phyloP scores from a whole-genome alignment of 2,329 filamentous ascomycete genomes.

The Ophiostoma perfectum region DNA sequence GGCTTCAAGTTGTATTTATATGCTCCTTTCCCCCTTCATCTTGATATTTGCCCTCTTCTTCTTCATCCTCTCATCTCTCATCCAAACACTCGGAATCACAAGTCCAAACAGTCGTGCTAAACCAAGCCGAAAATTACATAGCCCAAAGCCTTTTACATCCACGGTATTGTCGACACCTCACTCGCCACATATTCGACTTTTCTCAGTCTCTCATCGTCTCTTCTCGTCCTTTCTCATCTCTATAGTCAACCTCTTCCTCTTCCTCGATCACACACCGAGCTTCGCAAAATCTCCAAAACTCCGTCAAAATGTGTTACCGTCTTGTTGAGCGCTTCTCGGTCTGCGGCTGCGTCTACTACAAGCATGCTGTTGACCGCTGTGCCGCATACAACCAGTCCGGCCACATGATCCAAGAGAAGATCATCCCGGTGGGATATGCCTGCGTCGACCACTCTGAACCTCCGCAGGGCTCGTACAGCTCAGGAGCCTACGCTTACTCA shows the following conservation, averaged over 20 bases:
- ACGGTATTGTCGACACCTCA: too few relatives aligned
- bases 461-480: slow-evolving; percentile 37
- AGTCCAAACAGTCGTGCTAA: not conserved
- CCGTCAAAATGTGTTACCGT: slow-evolving; percentile 72
- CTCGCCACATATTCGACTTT: not conserved
- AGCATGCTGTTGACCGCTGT: slow-evolving; percentile 80
- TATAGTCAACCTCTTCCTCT: not conserved
- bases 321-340: slow-evolving; percentile 79
- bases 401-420: slow-evolving; percentile 67
- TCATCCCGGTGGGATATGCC: slow-evolving; percentile 75
- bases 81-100: not conserved
- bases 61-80: not conserved
- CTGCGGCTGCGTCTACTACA: slow-evolving; percentile 83
- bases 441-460: slow-evolving; percentile 54
- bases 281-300: not conserved
- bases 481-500: slow-evolving; percentile 42
- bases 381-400: slow-evolving; percentile 66
- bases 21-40: slow-evolving; percentile 12
- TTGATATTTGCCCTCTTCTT: not conserved
- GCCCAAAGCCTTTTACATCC: not conserved
- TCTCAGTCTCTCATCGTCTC: not conserved
- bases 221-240: not conserved
- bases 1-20: slow-evolving; percentile 21
- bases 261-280: not conserved
- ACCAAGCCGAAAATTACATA: not conserved